Base-by-base conservation (phyloP, 768 basidiomycete genomes). In the Mrakia blollopis region DNA sequence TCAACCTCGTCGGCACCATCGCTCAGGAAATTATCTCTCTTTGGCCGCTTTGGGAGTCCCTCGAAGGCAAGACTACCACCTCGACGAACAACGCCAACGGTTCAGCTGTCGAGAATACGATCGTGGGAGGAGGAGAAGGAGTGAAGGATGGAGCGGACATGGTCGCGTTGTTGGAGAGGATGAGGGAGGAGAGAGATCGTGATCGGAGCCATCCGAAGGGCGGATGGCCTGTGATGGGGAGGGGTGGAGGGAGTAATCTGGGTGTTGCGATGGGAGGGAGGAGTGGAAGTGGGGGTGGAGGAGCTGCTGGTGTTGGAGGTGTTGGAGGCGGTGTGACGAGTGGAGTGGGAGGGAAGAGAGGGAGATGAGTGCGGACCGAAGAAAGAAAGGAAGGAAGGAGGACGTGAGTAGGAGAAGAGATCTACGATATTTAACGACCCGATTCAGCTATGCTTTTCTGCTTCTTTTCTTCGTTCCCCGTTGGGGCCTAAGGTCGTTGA, bases 21-120 rank as follows among this genome's bases (percentile, higher is more conserved):
- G 88, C 91, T 0, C 95, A 98, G 81, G 92, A 98, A 84, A 92
- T 98, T 79, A 87, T 98, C 73, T 89, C 91, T 6, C 84, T 97
- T 47, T 98, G 98, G 83, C 88, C 91, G 7, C 87, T 94, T 0
- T 98, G 95, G 93, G 91, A 92, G 54, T 86, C 88, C 13, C 93
- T 93, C 84, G 89, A 89, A 75, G 91, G 92, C 78, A 85, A 84
- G 6, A 81, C 86, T 14, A 83, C 70, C 5, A 50, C 44, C 21
- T 21, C 61, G 8, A 23, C 70, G 1, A 30, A 44, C 0, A 32
- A 16, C 35, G 0, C 21, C 10, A 60, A 16, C 25, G 10, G 63
- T 25, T n/a, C 23, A 50, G 4, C 47, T 50, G 39, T n/a, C 44
- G 25, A n/a, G 39, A 10, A 30, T 5, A 18, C 13, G 30, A 32